A percentile compares a stretch with the other conserved stretches of the same genome.
These are phyloP conservation scores for Madurella fahalii DNA, from an alignment of 2,329 filamentous ascomycete genomes.

Conservation along the genomic window DNA sequence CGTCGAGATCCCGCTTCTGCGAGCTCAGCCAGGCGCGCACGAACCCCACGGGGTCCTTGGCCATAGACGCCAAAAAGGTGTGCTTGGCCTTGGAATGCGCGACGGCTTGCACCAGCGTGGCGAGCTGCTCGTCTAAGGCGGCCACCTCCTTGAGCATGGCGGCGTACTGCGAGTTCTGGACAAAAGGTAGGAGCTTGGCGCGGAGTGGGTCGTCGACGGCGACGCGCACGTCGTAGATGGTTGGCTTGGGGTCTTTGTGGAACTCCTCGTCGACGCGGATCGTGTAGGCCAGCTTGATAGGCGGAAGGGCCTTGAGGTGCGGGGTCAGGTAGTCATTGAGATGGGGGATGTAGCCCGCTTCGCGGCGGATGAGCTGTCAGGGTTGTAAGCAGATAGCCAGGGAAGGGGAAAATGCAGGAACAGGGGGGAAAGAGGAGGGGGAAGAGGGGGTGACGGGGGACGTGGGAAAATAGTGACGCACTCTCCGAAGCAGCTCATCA, in stretches of 20 bases:
- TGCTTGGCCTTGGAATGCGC: constrained; percentile 85
- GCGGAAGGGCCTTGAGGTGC: constrained; percentile 75
- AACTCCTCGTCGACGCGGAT: constrained; percentile 88
- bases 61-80: constrained; percentile 75
- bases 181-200: constrained; percentile 59
- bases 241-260: constrained; percentile 69
- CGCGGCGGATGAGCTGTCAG: constrained; percentile 64
- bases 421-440: neutral
- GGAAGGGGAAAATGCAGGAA: neutral
- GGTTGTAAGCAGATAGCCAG: constrained; percentile 24
- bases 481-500: constrained; percentile 74
- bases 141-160: constrained; percentile 72
- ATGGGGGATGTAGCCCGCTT: constrained; percentile 79
- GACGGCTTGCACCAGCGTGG: constrained; percentile 76
- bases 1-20: constrained; percentile 85
- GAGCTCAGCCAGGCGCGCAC: constrained; percentile 84
- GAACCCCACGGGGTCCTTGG: constrained; percentile 78
- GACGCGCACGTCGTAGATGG: constrained; percentile 86
- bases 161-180: constrained; percentile 66
- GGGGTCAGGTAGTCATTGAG: constrained; percentile 74
- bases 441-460: too few relatives aligned
- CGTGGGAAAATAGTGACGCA: constrained; percentile 45
- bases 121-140: constrained; percentile 77
- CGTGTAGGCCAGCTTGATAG: constrained; percentile 82
- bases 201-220: constrained; percentile 78